Evolutionary conservation across 2,329 filamentous ascomycete species (phyloP).

Genomic region (Ophiostoma piceae): DNA sequence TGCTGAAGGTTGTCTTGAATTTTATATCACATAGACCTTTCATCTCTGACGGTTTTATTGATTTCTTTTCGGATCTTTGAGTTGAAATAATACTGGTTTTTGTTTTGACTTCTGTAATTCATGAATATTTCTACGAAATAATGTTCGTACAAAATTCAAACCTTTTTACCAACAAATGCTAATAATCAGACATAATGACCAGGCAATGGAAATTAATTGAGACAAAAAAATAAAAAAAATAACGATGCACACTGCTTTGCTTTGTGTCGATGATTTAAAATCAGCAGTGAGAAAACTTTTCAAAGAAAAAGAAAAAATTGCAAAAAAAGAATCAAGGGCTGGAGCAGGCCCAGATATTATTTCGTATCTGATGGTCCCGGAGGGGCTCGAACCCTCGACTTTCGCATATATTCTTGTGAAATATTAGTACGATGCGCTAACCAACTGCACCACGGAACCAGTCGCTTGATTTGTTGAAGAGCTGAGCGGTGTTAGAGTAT

Average conservation of each 20-base stretch:
- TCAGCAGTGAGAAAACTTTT: neutral
- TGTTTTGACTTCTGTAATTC: no score
- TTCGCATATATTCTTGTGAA: constrained; percentile 26
- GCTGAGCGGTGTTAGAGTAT: neutral
- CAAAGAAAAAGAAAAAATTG: neutral
- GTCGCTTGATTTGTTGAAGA: constrained; percentile 21
- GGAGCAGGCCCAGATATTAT: constrained; percentile 20
- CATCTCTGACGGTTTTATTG: no score
- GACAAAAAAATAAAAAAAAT: neutral
- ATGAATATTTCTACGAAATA: no score
- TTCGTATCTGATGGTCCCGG: constrained; percentile 26
- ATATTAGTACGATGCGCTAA: constrained; percentile 30
- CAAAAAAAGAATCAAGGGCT: constrained; percentile 6
- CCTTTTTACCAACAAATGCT: no score
- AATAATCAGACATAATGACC: no score
- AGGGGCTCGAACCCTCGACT: constrained; percentile 30
- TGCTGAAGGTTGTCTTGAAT: no score
- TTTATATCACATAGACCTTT: no score
- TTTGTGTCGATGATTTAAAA: neutral
- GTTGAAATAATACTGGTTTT: no score
- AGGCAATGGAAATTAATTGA: no score
- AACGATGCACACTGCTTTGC: neutral
- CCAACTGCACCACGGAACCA: constrained; percentile 30
- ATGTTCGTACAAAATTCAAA: no score
- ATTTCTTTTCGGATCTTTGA: no score